Conservation (phyloP, 139 green algal species). For the Mesotaenium endlicherianum region DNA sequence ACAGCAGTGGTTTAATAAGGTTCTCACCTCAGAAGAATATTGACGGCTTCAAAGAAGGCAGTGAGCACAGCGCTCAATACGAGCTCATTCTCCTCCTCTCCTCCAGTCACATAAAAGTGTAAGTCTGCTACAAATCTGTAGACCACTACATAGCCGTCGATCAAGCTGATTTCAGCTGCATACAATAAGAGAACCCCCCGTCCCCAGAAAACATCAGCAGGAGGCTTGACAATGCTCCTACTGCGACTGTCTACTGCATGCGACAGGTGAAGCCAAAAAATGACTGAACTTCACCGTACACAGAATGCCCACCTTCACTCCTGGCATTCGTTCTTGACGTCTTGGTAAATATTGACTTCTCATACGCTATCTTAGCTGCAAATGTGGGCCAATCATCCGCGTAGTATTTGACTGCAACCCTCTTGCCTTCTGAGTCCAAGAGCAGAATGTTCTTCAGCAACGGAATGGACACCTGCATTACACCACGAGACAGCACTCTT, state of each 20-base stretch:
- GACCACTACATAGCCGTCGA: slow-evolving; percentile 90
- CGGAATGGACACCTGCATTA: slow-evolving; percentile 60
- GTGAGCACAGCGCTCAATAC: slow-evolving; percentile 83
- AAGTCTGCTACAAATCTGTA: slow-evolving; percentile 97
- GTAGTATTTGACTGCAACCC: slow-evolving; percentile 98
- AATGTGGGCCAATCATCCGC: slow-evolving; percentile 84
- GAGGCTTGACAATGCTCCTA: neutral
- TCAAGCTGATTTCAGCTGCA: slow-evolving; percentile 95
- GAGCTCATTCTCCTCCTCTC: slow-evolving; percentile 94
- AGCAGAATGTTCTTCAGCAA: slow-evolving; percentile 88
- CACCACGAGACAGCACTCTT: no score
- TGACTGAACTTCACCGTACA: no score
- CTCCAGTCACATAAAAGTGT: slow-evolving; percentile 94
- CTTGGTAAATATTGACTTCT: slow-evolving; percentile 92
- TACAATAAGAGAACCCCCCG: neutral
- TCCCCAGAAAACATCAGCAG: neutral
- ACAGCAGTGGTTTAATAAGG: no score
- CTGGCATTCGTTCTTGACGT: slow-evolving; percentile 86
- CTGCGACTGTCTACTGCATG: no score
- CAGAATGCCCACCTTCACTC: slow-evolving; percentile 89
- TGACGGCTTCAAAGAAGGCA: slow-evolving; percentile 83
- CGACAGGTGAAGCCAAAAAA: no score
- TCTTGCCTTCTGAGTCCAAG: slow-evolving; percentile 93
- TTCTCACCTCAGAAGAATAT: slow-evolving; percentile 40
- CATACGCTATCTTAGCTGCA: slow-evolving; percentile 79